These are phyloP conservation scores for Tuber calosporum DNA, from an alignment of 495 filamentous ascomycete species.

Conservation along the genomic window DNA sequence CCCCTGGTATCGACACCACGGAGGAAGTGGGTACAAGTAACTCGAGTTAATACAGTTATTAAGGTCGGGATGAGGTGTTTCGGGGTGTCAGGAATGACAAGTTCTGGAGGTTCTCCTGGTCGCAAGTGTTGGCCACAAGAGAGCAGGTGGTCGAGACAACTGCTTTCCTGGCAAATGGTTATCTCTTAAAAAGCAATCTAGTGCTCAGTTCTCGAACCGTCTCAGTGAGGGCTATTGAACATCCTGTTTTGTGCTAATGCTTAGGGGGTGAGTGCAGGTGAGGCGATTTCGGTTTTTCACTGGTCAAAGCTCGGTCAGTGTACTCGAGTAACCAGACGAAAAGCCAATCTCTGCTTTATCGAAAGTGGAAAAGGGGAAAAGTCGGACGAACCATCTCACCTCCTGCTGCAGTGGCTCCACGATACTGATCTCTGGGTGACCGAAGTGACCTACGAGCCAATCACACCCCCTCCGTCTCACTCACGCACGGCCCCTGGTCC, in stretches of 20 bases:
- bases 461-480: background rate
- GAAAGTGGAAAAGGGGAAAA: background rate
- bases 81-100: background rate
- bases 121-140: background rate
- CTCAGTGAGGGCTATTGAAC: background rate
- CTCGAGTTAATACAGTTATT: no score
- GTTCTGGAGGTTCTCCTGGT: background rate
- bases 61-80: background rate
- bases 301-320: background rate
- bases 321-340: background rate
- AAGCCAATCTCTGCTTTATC: background rate
- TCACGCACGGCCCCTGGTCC: background rate
- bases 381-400: background rate
- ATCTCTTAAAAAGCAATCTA: background rate
- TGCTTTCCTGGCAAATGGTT: background rate
- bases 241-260: background rate
- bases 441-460: background rate
- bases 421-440: background rate
- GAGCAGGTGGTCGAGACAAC: background rate
- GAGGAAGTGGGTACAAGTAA: no score
- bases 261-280: background rate
- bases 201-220: background rate
- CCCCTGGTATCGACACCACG: no score
- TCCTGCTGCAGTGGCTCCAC: background rate
- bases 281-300: background rate